These are phyloP conservation scores for Paecilomyces dactylethromorphus DNA, from an alignment of 2,329 filamentous ascomycete species.

Conservation along the genomic window DNA sequence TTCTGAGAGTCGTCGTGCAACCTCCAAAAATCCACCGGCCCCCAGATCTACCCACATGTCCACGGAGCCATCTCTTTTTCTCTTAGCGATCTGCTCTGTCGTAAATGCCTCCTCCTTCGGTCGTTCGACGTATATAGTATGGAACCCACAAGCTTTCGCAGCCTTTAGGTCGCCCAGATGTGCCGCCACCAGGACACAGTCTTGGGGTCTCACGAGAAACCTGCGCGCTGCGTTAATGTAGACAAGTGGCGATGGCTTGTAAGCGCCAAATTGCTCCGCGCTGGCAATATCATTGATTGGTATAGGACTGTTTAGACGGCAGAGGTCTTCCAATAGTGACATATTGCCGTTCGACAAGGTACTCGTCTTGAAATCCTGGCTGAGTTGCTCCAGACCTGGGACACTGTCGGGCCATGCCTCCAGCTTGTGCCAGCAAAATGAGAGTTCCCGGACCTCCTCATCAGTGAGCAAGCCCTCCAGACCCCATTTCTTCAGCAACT, in stretches of 20 bases:
- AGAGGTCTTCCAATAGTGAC: conserved; percentile 54
- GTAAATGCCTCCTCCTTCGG: conserved; percentile 55
- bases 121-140: conserved; percentile 64
- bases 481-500: conserved; percentile 51
- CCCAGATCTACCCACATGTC: conserved; percentile 50
- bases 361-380: conserved; percentile 48
- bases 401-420: conserved; percentile 56
- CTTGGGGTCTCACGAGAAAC: conserved; percentile 46
- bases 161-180: conserved; percentile 60
- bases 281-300: conserved; percentile 55
- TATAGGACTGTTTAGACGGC: conserved; percentile 47
- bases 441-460: conserved; percentile 57
- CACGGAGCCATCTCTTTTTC: conserved; percentile 50
- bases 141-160: conserved; percentile 54
- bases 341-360: conserved; percentile 66
- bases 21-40: conserved; percentile 41
- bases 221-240: conserved; percentile 58
- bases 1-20: background rate
- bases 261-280: conserved; percentile 59
- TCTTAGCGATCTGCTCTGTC: conserved; percentile 42
- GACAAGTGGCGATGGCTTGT: conserved; percentile 60
- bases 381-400: conserved; percentile 48
- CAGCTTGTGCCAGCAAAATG: conserved; percentile 61
- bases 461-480: conserved; percentile 56
- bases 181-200: conserved; percentile 68